A percentile compares a stretch with the other conserved stretches of the same genome.
These are phyloP conservation scores for Edaphochlamys debaryana DNA, from an alignment of 139 green algal genomes.

Conservation along the genomic window DNA sequence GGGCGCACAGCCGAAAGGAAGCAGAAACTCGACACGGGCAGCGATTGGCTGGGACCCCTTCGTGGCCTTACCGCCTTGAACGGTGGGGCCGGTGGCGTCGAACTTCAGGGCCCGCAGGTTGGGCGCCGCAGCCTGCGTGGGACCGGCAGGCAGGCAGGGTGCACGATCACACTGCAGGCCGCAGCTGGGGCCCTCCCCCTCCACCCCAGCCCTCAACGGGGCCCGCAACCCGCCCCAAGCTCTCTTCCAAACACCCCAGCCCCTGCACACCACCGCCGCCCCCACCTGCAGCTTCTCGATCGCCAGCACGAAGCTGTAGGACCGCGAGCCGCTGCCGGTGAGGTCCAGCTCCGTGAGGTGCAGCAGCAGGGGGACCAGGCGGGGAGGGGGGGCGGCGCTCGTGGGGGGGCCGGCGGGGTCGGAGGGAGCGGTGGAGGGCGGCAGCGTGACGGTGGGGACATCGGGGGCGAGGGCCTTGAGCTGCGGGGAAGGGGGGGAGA, in stretches of 20 bases:
- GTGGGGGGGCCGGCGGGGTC: not conserved
- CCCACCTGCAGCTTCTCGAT: conserved; percentile 26
- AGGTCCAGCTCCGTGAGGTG: conserved; percentile 37
- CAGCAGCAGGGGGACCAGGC: conserved; percentile 5
- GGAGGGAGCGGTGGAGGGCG: not conserved
- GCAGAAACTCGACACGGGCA: no score
- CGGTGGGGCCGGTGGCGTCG: not conserved
- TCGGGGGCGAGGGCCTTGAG: conserved; percentile 10
- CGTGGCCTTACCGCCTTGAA: not conserved
- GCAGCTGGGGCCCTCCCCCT: no score
- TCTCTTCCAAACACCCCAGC: not conserved
- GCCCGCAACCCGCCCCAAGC: not conserved
- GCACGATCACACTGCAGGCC: not conserved
- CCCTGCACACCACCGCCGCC: not conserved
- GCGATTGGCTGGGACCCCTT: no score
- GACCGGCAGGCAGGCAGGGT: not conserved
- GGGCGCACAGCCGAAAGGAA: not conserved
- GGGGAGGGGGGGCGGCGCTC: not conserved
- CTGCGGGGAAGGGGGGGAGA: not conserved
- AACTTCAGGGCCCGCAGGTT: not conserved
- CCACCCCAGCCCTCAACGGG: no score
- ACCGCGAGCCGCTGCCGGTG: conserved; percentile 2
- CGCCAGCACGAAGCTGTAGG: not conserved
- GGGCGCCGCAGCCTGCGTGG: conserved; percentile 7
- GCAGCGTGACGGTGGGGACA: conserved; percentile 1